Percentiles rank a stretch among this genome's conserved stretches.
Conservation (phyloP, 2,329 filamentous ascomycete species). For the Clarireedia paspali region DNA sequence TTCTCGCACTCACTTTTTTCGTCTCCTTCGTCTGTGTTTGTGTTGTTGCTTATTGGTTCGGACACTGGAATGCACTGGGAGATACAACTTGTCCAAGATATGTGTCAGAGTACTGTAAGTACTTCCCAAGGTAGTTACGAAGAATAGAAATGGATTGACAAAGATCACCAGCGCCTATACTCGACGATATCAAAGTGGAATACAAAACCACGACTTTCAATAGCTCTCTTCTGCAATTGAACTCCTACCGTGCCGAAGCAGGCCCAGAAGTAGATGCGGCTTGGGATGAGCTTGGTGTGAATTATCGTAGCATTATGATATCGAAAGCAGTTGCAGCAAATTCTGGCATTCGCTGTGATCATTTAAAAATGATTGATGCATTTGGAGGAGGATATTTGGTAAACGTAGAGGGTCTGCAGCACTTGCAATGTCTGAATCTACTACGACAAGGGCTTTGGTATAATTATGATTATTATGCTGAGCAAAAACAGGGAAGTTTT, state of each 20-base stretch:
- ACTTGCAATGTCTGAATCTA: constrained; percentile 33
- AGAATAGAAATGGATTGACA: neutral
- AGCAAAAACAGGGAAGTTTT: constrained; percentile 38
- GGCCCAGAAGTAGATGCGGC: neutral
- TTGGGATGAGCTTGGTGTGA: neutral
- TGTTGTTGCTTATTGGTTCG: neutral
- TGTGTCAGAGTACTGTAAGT: constrained; percentile 1
- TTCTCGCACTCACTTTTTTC: neutral
- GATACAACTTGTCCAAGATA: neutral
- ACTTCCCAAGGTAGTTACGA: neutral
- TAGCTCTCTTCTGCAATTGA: neutral
- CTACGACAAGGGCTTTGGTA: constrained; percentile 43
- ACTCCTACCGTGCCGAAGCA: neutral
- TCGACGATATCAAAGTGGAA: neutral
- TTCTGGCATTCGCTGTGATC: neutral
- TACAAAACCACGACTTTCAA: neutral
- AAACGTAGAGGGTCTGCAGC: neutral
- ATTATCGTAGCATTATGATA: neutral
- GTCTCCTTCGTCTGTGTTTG: neutral
- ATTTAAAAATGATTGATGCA: neutral
- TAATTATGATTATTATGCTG: constrained; percentile 44
- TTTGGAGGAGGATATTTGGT: neutral
- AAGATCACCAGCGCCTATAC: neutral
- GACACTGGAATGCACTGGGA: neutral
- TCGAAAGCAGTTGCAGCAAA: neutral